Percentiles rank a stretch among this genome's conserved stretches.
Conservation (phyloP, 2,329 filamentous ascomycete genomes). For the Aspergillus sp. region DNA sequence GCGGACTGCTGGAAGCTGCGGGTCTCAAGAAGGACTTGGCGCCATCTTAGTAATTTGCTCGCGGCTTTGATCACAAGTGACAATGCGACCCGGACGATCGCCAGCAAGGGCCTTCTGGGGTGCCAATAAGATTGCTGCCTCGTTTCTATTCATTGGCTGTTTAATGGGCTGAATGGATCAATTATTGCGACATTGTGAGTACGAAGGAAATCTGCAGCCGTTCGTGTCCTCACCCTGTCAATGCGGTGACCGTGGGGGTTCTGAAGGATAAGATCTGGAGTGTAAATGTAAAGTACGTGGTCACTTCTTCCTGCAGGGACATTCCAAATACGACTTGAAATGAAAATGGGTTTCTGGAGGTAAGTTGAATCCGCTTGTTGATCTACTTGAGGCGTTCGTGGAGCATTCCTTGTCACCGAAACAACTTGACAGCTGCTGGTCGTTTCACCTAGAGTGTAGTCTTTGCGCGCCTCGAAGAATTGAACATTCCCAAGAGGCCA, state of each 20-base stretch:
- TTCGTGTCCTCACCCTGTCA: neutral
- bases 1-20: neutral
- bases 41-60: neutral
- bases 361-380: neutral
- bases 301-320: neutral
- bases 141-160: neutral
- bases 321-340: too few relatives aligned
- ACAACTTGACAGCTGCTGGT: neutral
- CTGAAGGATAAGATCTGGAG: neutral
- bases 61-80: neutral
- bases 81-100: neutral
- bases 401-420: neutral
- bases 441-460: constrained; percentile 8
- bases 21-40: neutral
- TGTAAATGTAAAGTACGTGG: neutral
- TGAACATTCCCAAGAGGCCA: too few relatives aligned
- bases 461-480: too few relatives aligned
- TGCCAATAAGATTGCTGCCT: neutral
- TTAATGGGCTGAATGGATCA: neutral
- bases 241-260: too few relatives aligned
- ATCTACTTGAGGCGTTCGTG: constrained; percentile 6
- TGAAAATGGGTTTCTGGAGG: too few relatives aligned
- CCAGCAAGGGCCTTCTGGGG: neutral
- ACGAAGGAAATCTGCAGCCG: neutral
- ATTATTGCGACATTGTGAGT: neutral